Base-by-base conservation (phyloP, 2,329 filamentous ascomycete genomes). In the Ilyonectria robusta region DNA sequence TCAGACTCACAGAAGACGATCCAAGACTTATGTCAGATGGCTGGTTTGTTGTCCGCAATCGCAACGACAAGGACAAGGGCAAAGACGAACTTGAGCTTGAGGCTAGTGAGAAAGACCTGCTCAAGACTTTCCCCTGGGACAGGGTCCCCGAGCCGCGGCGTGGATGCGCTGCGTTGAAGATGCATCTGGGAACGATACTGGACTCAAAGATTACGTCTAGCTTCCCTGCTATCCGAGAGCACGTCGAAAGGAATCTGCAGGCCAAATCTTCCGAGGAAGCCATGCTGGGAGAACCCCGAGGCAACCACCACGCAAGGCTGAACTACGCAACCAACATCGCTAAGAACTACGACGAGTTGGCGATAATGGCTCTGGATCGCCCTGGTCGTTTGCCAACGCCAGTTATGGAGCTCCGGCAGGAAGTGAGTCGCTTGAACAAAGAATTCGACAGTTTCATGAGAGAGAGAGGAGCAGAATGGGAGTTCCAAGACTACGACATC, bases 21-120 rank as follows among this genome's bases (percentile, higher is more conserved):
- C 21, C 47, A 2, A 65, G 53, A 8, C 47, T 58, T 23, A 51
- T 68, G 9, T 57, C 60, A 7, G 66, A 76, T 5, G 75, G 76
- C 6, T 82, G 80, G 79, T 82, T 81, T 31, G 74, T 81, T 2
- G 81, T 82, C 11, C 76, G 78, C 21, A 82, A 82, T 40, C 65
- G 67, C n/a, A 76, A 78, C 10, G 65, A 70, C 2, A 66, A 66
- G 1, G 73, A 77, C 1, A 61, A 66, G 1, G 73, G 76, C 1
- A 61, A 71, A 0, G 66, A 69, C 1, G 75, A 59, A 3, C 66
- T 78, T 51, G 70, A 81, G 21, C 21, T 23, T 23, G 21, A 23
- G 21, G 21, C 21, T 23, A 23, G 21, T 23, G 21, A 23, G 21
- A 23, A 23, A 23, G 21, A 23, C 21, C 21, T 23, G 3, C 21